Percentiles rank a stretch among this genome's conserved stretches.
Evolutionary conservation across 495 filamentous ascomycete species (phyloP).

Genomic region (Cenococcum geophilum): DNA sequence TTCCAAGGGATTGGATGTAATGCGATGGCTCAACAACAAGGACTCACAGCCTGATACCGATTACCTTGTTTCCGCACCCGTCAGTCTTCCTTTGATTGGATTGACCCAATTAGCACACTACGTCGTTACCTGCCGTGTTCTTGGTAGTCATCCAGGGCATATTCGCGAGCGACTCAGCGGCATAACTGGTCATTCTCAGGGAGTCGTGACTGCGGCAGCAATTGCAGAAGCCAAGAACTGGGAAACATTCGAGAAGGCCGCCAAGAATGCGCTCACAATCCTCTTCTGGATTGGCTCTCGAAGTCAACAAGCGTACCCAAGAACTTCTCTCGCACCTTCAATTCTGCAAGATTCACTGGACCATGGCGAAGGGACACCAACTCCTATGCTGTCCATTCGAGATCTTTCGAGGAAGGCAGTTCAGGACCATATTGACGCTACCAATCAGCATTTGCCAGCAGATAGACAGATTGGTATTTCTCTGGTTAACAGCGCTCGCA

Average conservation of each 20-base stretch:
- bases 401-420: constrained; percentile 79
- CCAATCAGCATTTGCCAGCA: constrained; percentile 87
- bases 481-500: constrained; percentile 90
- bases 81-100: constrained; percentile 94
- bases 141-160: constrained; percentile 80
- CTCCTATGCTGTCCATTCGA: constrained; percentile 95
- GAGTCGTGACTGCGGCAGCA: constrained; percentile 86
- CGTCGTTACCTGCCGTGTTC: constrained; percentile 79
- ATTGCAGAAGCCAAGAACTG: constrained; percentile 82
- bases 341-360: constrained; percentile 92
- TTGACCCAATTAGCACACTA: constrained; percentile 94
- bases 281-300: constrained; percentile 99
- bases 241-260: constrained; percentile 76
- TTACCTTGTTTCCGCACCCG: constrained; percentile 93
- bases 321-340: constrained; percentile 84
- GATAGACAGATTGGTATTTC: constrained; percentile 94
- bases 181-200: constrained; percentile 95
- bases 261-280: constrained; percentile 73
- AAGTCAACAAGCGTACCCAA: constrained; percentile 94
- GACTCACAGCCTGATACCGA: constrained; percentile 89
- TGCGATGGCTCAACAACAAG: constrained; percentile 81
- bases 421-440: constrained; percentile 90
- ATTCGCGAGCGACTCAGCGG: constrained; percentile 74
- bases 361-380: constrained; percentile 86
- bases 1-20: constrained; percentile 87